Base-by-base conservation (phyloP, 2,329 filamentous ascomycete genomes). In the Talaromyces piceae region DNA sequence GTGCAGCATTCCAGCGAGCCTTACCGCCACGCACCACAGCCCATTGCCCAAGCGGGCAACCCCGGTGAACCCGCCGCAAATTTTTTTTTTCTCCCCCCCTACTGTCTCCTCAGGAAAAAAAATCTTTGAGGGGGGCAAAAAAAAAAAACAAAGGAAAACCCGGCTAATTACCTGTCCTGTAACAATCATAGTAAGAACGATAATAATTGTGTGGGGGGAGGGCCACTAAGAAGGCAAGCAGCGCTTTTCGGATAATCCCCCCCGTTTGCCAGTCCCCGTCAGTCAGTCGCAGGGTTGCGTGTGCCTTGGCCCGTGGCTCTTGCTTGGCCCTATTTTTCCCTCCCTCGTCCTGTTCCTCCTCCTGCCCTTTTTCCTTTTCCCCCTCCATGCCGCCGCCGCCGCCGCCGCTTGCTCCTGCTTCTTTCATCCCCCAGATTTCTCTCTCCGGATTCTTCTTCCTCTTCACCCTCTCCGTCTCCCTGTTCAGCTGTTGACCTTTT, bases 191-290 rank as follows among this genome's bases (percentile, higher is more conserved):
- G n/a, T n/a, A n/a, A n/a, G n/a, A n/a, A n/a, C n/a, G n/a, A n/a
- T n/a, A n/a, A n/a, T n/a, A n/a, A n/a, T n/a, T n/a, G n/a, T n/a
- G 31, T 33, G 31, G n/a, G 31, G 31, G 31, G 31, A 33, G 50
- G 44, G 33, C 30, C 45, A 48, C 39, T n/a, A n/a, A n/a, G n/a
- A n/a, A n/a, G n/a, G 11, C 26, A 7, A 7, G 26, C 26, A 28
- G 6, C 26, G 33, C 33, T n/a, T n/a, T n/a, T 52, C 53, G 53
- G 53, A 55, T 55, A 55, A 45, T 47, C 53, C 50, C 51, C 50
- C 50, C 62, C 61, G 58, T 61, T 59, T 58, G 58, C 57, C 58
- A 56, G 58, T 57, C 57, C 58, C 53, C 54, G 51, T 44, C 53
- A 47, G 53, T 57, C 57, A 59, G 59, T 56, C 59, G 58, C 56